Evolutionary conservation across 2,329 filamentous ascomycete species (phyloP), one percentile per base, ranked within the genome.

Genomic region (Sclerotinia minor): DNA sequence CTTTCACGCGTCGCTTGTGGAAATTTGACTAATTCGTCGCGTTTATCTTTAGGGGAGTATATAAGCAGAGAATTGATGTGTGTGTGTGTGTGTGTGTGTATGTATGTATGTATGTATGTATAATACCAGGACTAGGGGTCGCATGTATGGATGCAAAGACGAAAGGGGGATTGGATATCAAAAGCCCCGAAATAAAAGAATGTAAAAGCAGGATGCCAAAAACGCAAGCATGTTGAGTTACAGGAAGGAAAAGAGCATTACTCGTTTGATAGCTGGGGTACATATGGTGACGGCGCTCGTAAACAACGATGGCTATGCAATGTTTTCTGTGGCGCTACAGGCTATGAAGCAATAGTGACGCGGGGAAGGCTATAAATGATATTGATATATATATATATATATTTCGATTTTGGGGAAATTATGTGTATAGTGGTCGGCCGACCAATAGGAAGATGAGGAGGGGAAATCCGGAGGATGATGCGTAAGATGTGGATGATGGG

Each of bases 301-400:
- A 41, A 41, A 41, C 38, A 41, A 41, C 38, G 15, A 41, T 11
- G 5, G 38, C 38, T 5, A 17, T 38, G 35, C 13, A 41, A 41
- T 41, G 3, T 5, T 5, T 41, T 15, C 38, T 41, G 38, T 13
- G 11, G 38, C 38, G 15, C 7, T 55, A 21, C 29, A 57, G 32
- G 54, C 13, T 38, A 24, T 26, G n/a, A 57, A 24, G 54, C 11
- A 38, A 41, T 58, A 44, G 19, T 49, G 29, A 35, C 26, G 58
- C 58, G 58, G 58, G 54, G 45, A 45, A 61, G 26, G 13, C 21
- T 57, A 57, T 26, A 41, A 41, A 41, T 41, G 38, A 41, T 47
- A n/a, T n/a, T 8, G 45, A 24, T 50, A 24, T 41, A 41, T 55
- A 11, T 41, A 41, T 55, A 11, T 38, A 13, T 5, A 38, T 32